Base-by-base conservation (phyloP, 78 protist genomes). In the Fonticula alba region DNA sequence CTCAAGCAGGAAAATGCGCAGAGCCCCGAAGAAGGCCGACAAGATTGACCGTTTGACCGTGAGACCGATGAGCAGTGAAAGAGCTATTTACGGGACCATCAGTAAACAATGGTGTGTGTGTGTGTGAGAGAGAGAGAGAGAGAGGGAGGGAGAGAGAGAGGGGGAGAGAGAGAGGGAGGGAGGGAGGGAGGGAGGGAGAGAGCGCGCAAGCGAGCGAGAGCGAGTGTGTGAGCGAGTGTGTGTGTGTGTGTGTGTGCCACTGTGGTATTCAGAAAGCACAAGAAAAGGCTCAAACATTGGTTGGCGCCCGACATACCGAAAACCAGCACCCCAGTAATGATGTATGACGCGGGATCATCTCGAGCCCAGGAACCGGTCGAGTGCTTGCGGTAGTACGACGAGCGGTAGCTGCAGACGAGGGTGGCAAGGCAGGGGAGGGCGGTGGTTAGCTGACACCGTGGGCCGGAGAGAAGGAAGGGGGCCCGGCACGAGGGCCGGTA, bases 71-170 rank as follows among this genome's bases (percentile, higher is more conserved):
- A 49, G 54, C 7, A 49, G 24, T 49, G 54, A 49, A 14, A 19
- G 54, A 49, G 54, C 3, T 3, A 20, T 7, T 49, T 43, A 14
- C 49, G 49, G 7, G 24, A 7, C 7, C 7, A 14, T 49, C 27
- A 10, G 54, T 20, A 24, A 10, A 24, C 6, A 7, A 20, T 6
- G 9, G 54, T 19, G 54, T 10, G 13, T 20, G 54, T 49, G 13
- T 20, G 29, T 20, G 54, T 20, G 54, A 49, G 54, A 17, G 54
- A 49, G 54, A 17, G 54, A 49, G 54, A 17, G 54, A 49, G 24
- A 26, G 61, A 56, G 61, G 3, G n/a, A 56, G 38, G 3, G 61
- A 56, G 46, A 26, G 61, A 33, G 61, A 26, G n/a, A 56, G 61
- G 3, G 61, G 27, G 61, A 26, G 61, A 33, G 61, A 26, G 35